These are phyloP conservation scores for Halophytophthora batemanensis DNA, from an alignment of 352 stramenopile genomes.

Conservation along the genomic window DNA sequence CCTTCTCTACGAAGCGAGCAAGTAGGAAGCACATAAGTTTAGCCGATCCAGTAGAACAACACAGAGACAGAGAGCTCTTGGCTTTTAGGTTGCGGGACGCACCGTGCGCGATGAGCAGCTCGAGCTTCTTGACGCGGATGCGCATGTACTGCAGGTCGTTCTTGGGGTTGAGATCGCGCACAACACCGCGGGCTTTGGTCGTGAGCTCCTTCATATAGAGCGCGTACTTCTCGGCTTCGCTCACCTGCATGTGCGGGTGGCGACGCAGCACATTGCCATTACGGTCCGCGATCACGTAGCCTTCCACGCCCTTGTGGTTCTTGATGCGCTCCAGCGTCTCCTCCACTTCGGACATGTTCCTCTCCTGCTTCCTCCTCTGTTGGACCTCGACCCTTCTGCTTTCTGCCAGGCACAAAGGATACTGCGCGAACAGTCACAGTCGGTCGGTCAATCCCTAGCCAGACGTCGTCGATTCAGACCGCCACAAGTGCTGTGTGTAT, in stretches of 20 bases:
- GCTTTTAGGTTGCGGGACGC: conserved; percentile 6
- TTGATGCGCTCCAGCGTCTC: conserved; percentile 95
- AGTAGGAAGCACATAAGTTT: not conserved
- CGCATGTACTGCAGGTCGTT: conserved; percentile 94
- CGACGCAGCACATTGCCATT: conserved; percentile 88
- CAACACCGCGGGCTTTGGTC: conserved; percentile 88
- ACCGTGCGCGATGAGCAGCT: conserved; percentile 92
- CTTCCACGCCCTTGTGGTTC: conserved; percentile 92
- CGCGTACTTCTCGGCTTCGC: conserved; percentile 91
- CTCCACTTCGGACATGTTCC: conserved; percentile 88
- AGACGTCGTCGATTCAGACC: no score
- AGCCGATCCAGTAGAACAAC: conserved; percentile 1
- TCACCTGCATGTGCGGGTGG: conserved; percentile 87
- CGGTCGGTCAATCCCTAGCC: no score
- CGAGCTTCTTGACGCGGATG: conserved; percentile 91
- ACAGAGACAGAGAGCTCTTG: not conserved
- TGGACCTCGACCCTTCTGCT: no score
- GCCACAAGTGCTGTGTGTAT: no score
- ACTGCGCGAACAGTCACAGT: no score
- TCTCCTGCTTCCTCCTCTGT: not conserved
- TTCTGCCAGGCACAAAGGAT: no score
- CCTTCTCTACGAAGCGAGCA: conserved; percentile 53
- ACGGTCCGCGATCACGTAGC: conserved; percentile 93
- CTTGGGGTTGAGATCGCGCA: conserved; percentile 94
- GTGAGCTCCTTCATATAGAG: conserved; percentile 90